Percentiles rank a stretch among this genome's conserved stretches.
phyloP scores from a whole-genome alignment of 2,329 filamentous ascomycete species.

The Arthrobotrys iridis region DNA sequence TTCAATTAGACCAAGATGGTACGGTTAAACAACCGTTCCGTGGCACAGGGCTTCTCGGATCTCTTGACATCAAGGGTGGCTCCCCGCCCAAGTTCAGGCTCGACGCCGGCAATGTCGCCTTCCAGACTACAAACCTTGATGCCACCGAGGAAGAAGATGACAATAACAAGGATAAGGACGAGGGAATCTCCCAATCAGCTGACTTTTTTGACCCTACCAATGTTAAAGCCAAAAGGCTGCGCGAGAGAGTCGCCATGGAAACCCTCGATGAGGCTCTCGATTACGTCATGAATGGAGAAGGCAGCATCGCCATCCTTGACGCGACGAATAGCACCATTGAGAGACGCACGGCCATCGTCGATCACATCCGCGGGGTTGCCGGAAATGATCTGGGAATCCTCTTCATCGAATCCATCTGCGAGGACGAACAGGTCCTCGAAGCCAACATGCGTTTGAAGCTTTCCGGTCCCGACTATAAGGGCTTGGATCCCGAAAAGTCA shows the following conservation, averaged over 20 bases:
- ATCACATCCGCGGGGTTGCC: conserved; percentile 82
- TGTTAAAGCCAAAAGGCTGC: conserved; percentile 78
- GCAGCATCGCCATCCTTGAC: conserved; percentile 93
- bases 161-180: conserved; percentile 61
- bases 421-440: conserved; percentile 84
- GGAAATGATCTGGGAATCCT: conserved; percentile 87
- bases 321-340: conserved; percentile 95
- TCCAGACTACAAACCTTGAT: conserved; percentile 55
- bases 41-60: conserved; percentile 42
- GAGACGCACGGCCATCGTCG: conserved; percentile 82
- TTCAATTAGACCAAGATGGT: conserved; percentile 44
- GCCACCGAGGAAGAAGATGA: conserved; percentile 44
- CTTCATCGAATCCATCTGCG: conserved; percentile 93
- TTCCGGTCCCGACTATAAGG: conserved; percentile 96
- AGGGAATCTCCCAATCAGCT: conserved; percentile 83
- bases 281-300: conserved; percentile 82
- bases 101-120: conserved; percentile 50
- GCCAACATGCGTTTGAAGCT: conserved; percentile 95
- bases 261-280: conserved; percentile 92
- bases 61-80: conserved; percentile 14
- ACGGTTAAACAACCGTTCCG: conserved; percentile 48
- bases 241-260: conserved; percentile 90
- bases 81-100: conserved; percentile 45
- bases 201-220: conserved; percentile 95
- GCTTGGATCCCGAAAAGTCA: conserved; percentile 86